A percentile compares a stretch with the other conserved stretches of the same genome.
Evolutionary conservation across 805 yeast genomes (phyloP).

Genomic region (Pichia cabralensis): DNA sequence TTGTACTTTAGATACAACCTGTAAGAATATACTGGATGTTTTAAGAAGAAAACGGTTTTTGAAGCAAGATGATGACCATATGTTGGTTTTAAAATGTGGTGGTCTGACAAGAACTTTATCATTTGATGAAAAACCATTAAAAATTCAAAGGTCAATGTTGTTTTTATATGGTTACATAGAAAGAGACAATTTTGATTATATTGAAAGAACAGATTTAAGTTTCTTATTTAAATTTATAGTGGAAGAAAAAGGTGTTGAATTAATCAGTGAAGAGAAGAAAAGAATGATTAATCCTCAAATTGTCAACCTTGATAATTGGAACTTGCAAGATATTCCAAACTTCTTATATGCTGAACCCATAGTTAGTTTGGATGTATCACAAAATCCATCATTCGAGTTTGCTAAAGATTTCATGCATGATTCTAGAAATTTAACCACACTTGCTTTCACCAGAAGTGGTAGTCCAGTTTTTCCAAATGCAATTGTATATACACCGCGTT

Average conservation of each 20-base stretch:
- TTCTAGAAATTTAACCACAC: constrained; percentile 57
- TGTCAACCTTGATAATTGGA: constrained; percentile 64
- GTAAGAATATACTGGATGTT: constrained; percentile 58
- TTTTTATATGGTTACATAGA: constrained; percentile 70
- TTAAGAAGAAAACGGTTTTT: constrained; percentile 73
- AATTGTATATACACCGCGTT: constrained; percentile 56
- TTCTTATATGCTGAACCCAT: constrained; percentile 75
- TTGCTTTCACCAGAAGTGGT: constrained; percentile 65
- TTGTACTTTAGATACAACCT: constrained; percentile 69
- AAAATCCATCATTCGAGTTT: constrained; percentile 75
- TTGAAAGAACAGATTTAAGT: constrained; percentile 78
- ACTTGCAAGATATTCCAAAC: constrained; percentile 77
- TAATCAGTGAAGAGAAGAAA: constrained; percentile 23
- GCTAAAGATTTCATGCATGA: constrained; percentile 80
- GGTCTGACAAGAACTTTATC: constrained; percentile 65
- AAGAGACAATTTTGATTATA: constrained; percentile 62
- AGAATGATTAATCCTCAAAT: constrained; percentile 52
- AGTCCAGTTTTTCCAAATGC: constrained; percentile 66
- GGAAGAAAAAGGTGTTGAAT: constrained; percentile 51
- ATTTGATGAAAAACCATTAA: constrained; percentile 64
- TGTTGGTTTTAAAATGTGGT: constrained; percentile 67
- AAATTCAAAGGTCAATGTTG: constrained; percentile 64
- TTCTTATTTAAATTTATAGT: constrained; percentile 74
- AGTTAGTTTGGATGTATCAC: constrained; percentile 70
- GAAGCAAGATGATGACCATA: constrained; percentile 61